Evolutionary conservation across 129 eudicot genomes (phyloP), one percentile per base, ranked within the genome.

Genomic region (Escallonia rubra): DNA sequence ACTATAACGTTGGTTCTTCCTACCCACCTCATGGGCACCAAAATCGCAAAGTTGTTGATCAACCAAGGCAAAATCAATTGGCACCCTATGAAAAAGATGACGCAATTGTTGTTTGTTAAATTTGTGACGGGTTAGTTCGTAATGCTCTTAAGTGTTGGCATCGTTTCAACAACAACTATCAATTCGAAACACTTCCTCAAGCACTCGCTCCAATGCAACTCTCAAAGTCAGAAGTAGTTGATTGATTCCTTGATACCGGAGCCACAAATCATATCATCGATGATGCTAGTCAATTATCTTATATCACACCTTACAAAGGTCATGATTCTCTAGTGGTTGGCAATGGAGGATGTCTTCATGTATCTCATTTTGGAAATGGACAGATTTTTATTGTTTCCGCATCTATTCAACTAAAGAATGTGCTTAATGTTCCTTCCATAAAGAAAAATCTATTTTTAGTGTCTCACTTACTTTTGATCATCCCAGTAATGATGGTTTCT

Each of bases 71-170:
- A 46, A 46, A 9, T 46, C 50, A 5, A 46, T 9, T 46, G 50
- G 50, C 10, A 9, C 34, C 34, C 34, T 23, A 23, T 0, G 34
- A 23, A 23, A 23, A 23, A 23, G 34, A 23, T 23, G 34, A 23
- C 34, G 34, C 8, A 39, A 60, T 0, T 11, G 2, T 15, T 34
- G 43, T 16, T 1, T 66, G 70, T 39, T 48, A 66, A 8, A 66
- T 66, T 5, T 51, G 59, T 4, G 39, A 66, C 6, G 51, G 39
- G 13, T 14, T 0, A 2, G 38, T 23, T 49, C 70, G 51, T 51
- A 43, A 10, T 7, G 70, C 70, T 50, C 39, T 65, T 4, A 50
- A 39, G 2, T 66, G 70, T 50, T 66, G 70, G 70, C 40, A 38
- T 12, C 10, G 40, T 0, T 66, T 66, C 41, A 41, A 66, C 40